phyloP scores from a whole-genome alignment of 1,139 yeast species.

The Zygosaccharomyces pseudobailii region DNA sequence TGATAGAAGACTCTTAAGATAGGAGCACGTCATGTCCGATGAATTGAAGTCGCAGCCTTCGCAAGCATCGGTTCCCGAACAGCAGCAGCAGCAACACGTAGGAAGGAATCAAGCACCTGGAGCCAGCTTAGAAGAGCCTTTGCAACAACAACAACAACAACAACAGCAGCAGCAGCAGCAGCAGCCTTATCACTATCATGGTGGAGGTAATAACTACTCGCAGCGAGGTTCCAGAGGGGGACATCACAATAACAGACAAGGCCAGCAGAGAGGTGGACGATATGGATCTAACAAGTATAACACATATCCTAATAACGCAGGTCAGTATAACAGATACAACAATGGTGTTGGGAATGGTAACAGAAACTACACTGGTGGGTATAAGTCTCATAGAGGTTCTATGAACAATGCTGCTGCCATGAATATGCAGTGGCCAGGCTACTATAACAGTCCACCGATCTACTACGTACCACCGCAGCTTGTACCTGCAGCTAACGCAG shows the following conservation, averaged over 20 bases:
- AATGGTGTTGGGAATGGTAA: slow-evolving; percentile 6
- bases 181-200: slow-evolving; percentile 7
- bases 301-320: slow-evolving; percentile 6
- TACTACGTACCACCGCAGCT: slow-evolving; percentile 24
- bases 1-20: slow-evolving; percentile 3
- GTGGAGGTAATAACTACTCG: slow-evolving; percentile 7
- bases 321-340: slow-evolving; percentile 11
- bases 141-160: slow-evolving; percentile 4
- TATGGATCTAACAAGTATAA: slow-evolving; percentile 12
- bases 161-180: slow-evolving; percentile 8
- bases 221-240: slow-evolving; percentile 13
- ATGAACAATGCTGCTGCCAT: slow-evolving; percentile 13
- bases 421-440: slow-evolving; percentile 23
- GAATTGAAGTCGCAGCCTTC: slow-evolving; percentile 9
- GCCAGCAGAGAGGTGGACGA: slow-evolving; percentile 13
- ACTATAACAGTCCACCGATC: slow-evolving; percentile 22
- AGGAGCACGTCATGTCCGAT: slow-evolving; percentile 10
- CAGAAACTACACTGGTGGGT: slow-evolving; percentile 12
- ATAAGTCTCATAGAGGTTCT: slow-evolving; percentile 10
- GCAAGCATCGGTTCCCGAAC: slow-evolving; percentile 5
- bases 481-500: slow-evolving; percentile 7
- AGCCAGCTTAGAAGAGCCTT: slow-evolving; percentile 1
- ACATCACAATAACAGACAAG: slow-evolving; percentile 6
- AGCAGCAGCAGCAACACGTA: slow-evolving; percentile 4
- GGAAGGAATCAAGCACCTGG: background rate